Conservation (phyloP, 2,329 filamentous ascomycete species). For the Colletotrichum nymphaeae region DNA sequence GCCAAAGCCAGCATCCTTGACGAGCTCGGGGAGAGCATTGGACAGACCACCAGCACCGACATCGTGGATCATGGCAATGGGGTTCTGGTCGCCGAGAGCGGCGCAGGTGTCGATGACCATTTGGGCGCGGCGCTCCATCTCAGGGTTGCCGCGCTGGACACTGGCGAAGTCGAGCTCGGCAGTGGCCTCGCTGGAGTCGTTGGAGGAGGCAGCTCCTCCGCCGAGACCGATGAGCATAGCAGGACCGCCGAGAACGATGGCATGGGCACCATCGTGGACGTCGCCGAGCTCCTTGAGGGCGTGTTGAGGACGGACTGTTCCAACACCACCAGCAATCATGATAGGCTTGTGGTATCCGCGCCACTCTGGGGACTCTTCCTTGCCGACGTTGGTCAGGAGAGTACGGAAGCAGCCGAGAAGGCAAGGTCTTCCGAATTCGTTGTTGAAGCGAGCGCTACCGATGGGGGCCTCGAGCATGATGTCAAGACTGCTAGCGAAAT, state of each 20-base stretch:
- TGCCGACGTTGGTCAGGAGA: conserved; percentile 76
- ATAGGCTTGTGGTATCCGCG: conserved; percentile 98
- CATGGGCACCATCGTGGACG: conserved; percentile 87
- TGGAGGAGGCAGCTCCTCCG: conserved; percentile 93
- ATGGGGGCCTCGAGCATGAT: conserved; percentile 99
- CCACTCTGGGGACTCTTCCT: conserved; percentile 69
- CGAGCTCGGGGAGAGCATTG: conserved; percentile 80
- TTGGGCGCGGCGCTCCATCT: conserved; percentile 94
- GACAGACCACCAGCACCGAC: conserved; percentile 92
- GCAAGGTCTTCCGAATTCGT: conserved; percentile 93
- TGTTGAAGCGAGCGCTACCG: conserved; percentile 95
- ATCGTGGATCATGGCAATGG: conserved; percentile 97
- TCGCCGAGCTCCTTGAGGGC: conserved; percentile 85
- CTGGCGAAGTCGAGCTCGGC: conserved; percentile 96
- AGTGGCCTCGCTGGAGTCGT: conserved; percentile 86
- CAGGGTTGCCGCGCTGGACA: conserved; percentile 96
- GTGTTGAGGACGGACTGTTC: conserved; percentile 90
- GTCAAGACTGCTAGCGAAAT: conserved; percentile 93
- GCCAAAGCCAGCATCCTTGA: conserved; percentile 91
- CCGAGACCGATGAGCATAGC: conserved; percentile 98
- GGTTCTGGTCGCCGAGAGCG: conserved; percentile 84
- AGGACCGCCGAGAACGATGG: conserved; percentile 93
- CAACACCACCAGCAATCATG: conserved; percentile 96
- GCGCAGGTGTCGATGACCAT: conserved; percentile 98
- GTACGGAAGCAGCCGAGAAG: conserved; percentile 93